Base-by-base conservation (phyloP, 2,329 filamentous ascomycete genomes). In the Blastomyces gilchristii region DNA sequence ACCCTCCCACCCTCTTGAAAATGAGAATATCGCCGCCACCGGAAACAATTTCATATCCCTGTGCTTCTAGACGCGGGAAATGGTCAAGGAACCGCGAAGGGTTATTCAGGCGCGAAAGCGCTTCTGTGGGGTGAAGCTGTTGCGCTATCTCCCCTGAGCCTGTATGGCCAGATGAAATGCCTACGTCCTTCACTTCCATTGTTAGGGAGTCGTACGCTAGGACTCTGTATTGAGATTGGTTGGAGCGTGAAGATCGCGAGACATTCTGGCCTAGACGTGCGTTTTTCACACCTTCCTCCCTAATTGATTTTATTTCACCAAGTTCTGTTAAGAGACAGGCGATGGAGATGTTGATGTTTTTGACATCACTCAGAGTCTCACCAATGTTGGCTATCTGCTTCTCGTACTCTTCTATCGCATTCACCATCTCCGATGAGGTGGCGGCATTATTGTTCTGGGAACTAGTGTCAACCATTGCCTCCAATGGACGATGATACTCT, bases 31-130 rank as follows among this genome's bases (percentile, higher is more conserved):
- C 72, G 11, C 72, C 73, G 16, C 73, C 73, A 1, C 77, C 77
- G 5, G 74, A 75, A 12, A 74, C 72, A 47, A 80, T 74, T 18
- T 77, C 75, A 60, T 77, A 79, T 3, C 77, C 78, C 47, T 76
- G 71, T 34, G 67, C 61, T 60, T 74, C 69, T 69, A 79, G 72
- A 37, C 69, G 64, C 5, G 69, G 68, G 47, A 79, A 76, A 62
- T 76, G 73, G 3, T 73, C 73, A 1, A 79, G 65, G 56, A 79
- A 79, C 45, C 74, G 75, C n/a, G 73, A 73, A 2, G 77, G 74
- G 34, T 75, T 72, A 43, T 75, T 72, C 8, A 80, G 67, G 12
- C 69, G 72, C 22, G 72, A 68, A 8, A 79, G 67, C 6, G 77
- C 68, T 14, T 76, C 71, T n/a, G 70, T 67, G 7, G 74, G 70